Evolutionary conservation across 1,284 basidiomycete species (phyloP), one percentile per base, ranked within the genome.

Genomic region (Anthracocystis walkeri): DNA sequence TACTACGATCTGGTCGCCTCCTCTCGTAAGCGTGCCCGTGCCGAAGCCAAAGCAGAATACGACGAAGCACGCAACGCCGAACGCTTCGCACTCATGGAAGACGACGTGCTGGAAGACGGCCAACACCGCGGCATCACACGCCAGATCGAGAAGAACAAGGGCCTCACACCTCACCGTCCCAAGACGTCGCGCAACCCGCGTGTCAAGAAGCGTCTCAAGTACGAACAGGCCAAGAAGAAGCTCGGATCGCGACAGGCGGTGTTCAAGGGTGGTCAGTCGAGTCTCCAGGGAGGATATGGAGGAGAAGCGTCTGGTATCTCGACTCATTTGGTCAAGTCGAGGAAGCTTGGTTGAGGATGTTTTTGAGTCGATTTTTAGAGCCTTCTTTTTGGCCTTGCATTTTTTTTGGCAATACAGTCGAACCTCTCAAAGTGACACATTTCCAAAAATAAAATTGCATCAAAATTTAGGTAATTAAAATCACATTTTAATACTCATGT

Each of bases 211-310:
- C 65, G 83, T 23, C 64, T 76, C 75, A 80, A 77, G 67, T 85
- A 79, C 78, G 83, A 85, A 27, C 63, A 79, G 60, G 83, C 83
- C 46, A 78, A 82, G 62, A 85, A 84, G 79, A 82, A 82, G 70
- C 74, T 85, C 29, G 62, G 72, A 2, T 78, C 73, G 46, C 77
- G 76, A 44, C 77, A 80, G 51, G 79, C 83, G 5, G 79, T 83
- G n/a, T 85, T 80, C 78, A 85, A 84, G 65, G 83, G 83, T 21
- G 83, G 83, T 11, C 82, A 83, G 63, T 58, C 66, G 21, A 71
- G 63, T n/a, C 58, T 84, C 18, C 76, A 84, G 50, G 82, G 82
- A 27, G 82, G 82, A 48, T 85, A 85, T 53, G 69, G 55, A 44
- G 83, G 83, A 52, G 83, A 85, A 61, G 76, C 73, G 58, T 80